phyloP scores from a whole-genome alignment of 768 basidiomycete species.

The Russula sp. region DNA sequence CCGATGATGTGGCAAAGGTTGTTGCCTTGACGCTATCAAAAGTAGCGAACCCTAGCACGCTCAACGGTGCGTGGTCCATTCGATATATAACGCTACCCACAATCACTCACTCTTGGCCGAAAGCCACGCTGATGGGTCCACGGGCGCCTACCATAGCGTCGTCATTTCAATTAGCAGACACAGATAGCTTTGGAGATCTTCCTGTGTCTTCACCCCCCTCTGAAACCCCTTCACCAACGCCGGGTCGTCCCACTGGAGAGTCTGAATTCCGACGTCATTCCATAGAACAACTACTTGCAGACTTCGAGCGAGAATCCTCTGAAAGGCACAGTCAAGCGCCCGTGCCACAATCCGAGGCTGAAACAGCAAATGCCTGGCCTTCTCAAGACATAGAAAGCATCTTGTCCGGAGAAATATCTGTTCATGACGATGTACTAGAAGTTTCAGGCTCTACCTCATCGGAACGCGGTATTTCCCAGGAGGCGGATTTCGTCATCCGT shows the following conservation, averaged over 20 bases:
- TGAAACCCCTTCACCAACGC: constrained; percentile 12
- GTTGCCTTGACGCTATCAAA: neutral
- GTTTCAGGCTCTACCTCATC: neutral
- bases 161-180: constrained; percentile 21
- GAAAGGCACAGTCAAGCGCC: constrained; percentile 1
- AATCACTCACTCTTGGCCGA: neutral
- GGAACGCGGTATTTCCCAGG: neutral
- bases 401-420: constrained; percentile 12
- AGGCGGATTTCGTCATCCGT: neutral
- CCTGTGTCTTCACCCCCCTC: constrained; percentile 27
- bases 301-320: constrained; percentile 6
- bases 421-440: neutral
- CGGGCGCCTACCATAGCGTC: neutral
- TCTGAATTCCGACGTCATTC: constrained; percentile 6
- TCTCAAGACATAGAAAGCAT: constrained; percentile 24
- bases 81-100: neutral
- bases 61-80: constrained; percentile 12
- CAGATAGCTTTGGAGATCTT: constrained; percentile 29
- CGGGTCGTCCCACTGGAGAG: neutral
- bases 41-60: neutral
- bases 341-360: constrained; percentile 4
- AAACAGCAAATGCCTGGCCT: constrained; percentile 12
- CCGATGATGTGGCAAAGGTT: constrained; percentile 10
- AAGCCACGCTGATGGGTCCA: neutral
- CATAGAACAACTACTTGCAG: constrained; percentile 23